These are phyloP conservation scores for Anisogramma anomala DNA, from an alignment of 2,329 filamentous ascomycete genomes.

Conservation along the genomic window DNA sequence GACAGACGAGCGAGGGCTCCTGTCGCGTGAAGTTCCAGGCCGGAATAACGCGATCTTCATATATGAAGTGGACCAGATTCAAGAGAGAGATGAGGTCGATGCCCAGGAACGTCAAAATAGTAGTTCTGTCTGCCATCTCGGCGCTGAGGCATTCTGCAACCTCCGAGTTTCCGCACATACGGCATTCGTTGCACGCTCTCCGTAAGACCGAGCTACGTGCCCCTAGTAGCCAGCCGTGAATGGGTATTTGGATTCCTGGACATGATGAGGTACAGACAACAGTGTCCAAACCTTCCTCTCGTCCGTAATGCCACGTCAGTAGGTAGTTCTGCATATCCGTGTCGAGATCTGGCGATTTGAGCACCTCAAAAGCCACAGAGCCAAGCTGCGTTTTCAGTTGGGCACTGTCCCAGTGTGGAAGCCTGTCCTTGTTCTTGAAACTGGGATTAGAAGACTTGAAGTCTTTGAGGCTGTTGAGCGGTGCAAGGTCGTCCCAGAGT, in stretches of 20 bases:
- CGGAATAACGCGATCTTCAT: constrained; percentile 68
- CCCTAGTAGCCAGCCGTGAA: constrained; percentile 70
- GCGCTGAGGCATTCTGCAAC: constrained; percentile 51
- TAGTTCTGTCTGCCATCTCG: constrained; percentile 36
- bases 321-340: constrained; percentile 45
- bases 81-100: constrained; percentile 69
- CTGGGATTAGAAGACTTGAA: constrained; percentile 37
- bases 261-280: constrained; percentile 44
- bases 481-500: constrained; percentile 62
- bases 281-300: constrained; percentile 32
- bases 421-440: constrained; percentile 26
- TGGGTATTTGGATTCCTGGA: constrained; percentile 62
- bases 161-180: constrained; percentile 40
- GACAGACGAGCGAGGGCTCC: constrained; percentile 51
- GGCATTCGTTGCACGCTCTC: constrained; percentile 46
- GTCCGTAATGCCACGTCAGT: constrained; percentile 25
- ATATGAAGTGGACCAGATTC: constrained; percentile 69
- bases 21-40: constrained; percentile 74
- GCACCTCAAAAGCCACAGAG: constrained; percentile 37
- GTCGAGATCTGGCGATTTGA: constrained; percentile 56
- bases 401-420: constrained; percentile 30
- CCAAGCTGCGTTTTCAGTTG: constrained; percentile 42
- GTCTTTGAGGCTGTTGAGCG: constrained; percentile 55
- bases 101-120: constrained; percentile 51
- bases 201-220: constrained; percentile 62